A percentile compares a stretch with the other conserved stretches of the same genome.
phyloP scores from a whole-genome alignment of 2,329 filamentous ascomycete species.

The Tolypocladium cylindrosporum region DNA sequence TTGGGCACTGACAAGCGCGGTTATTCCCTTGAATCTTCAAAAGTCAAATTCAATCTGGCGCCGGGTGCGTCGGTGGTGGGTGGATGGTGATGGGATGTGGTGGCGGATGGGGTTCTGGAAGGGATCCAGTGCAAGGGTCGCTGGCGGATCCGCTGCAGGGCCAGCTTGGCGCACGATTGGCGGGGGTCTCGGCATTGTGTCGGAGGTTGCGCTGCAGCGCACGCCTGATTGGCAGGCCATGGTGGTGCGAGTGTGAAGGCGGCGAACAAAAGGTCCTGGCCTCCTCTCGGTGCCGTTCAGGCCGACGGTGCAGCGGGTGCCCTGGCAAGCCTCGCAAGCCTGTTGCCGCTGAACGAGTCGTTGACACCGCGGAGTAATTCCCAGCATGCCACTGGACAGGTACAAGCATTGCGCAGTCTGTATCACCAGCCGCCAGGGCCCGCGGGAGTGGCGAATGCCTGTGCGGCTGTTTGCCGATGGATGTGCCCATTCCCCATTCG shows the following conservation, averaged over 20 bases:
- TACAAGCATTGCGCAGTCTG: no score
- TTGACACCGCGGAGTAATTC: no score
- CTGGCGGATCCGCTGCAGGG: background rate
- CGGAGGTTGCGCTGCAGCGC: background rate
- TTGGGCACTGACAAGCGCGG: background rate
- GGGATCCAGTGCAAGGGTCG: background rate
- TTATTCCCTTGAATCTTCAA: background rate
- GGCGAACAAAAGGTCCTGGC: conserved; percentile 1
- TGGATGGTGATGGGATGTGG: background rate
- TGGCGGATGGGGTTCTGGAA: background rate
- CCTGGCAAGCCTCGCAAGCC: background rate
- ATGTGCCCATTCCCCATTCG: background rate
- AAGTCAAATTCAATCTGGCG: background rate
- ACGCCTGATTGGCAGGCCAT: background rate
- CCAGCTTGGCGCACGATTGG: background rate
- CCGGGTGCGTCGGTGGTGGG: background rate
- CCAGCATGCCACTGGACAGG: no score
- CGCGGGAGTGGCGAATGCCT: no score
- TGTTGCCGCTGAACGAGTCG: background rate
- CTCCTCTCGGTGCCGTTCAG: background rate
- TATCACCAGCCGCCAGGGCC: background rate
- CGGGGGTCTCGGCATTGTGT: background rate
- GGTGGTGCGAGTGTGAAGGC: background rate
- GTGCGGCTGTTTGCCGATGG: background rate
- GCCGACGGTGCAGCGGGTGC: background rate